phyloP scores from a whole-genome alignment of 2,329 filamentous ascomycete genomes.

The Cadophora gregata region DNA sequence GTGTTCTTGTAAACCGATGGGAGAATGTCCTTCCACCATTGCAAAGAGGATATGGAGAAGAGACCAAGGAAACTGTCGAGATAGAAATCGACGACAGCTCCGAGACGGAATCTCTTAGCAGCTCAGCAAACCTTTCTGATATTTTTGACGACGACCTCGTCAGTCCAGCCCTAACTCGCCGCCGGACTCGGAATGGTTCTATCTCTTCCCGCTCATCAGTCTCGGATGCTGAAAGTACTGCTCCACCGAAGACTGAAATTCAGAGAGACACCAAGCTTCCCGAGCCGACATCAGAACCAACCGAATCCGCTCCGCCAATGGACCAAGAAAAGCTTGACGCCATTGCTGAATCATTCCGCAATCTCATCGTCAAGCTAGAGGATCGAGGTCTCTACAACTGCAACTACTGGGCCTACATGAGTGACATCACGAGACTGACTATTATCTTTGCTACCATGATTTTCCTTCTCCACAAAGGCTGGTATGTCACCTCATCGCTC shows the following conservation, averaged over 20 bases:
- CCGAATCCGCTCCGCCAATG: constrained; percentile 55
- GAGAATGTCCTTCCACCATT: constrained; percentile 86
- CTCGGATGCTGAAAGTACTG: constrained; percentile 39
- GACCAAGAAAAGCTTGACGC: constrained; percentile 59
- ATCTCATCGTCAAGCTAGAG: constrained; percentile 59
- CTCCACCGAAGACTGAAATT: constrained; percentile 62
- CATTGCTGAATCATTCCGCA: constrained; percentile 61
- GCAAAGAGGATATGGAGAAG: constrained; percentile 63
- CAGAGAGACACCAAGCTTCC: constrained; percentile 30
- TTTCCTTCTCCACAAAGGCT: constrained; percentile 52
- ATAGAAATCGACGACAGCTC: constrained; percentile 47
- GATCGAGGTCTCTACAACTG: constrained; percentile 64
- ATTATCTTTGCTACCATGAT: constrained; percentile 57
- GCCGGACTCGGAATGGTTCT: background rate
- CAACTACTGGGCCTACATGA: constrained; percentile 61
- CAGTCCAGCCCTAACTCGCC: background rate
- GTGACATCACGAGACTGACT: constrained; percentile 61
- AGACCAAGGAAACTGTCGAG: constrained; percentile 16
- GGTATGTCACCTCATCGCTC: constrained; percentile 62
- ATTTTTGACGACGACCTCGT: background rate
- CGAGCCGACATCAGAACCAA: background rate
- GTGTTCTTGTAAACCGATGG: constrained; percentile 79
- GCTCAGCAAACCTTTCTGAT: constrained; percentile 34
- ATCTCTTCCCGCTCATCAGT: constrained; percentile 2
- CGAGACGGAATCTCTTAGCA: constrained; percentile 38